phyloP scores from a whole-genome alignment of 192 early-diverging fungal genomes.

The Phlyctochytrium bullatum region DNA sequence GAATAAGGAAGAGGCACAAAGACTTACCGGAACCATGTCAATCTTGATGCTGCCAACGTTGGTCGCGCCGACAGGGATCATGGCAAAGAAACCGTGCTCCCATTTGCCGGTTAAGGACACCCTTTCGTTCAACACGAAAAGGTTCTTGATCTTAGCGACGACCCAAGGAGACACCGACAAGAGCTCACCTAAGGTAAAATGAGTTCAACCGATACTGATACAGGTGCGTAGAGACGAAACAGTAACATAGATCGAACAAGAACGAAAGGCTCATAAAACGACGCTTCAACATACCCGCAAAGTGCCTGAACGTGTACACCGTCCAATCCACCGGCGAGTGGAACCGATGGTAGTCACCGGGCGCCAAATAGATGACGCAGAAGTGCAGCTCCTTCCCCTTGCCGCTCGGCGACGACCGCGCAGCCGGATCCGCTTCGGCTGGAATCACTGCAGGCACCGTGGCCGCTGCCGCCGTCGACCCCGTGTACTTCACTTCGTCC shows the following conservation, averaged over 20 bases:
- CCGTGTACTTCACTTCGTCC: conserved; percentile 13
- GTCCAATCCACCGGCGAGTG: conserved; percentile 97
- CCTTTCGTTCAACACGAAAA: conserved; percentile 97
- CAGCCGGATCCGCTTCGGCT: not conserved
- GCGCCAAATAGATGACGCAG: conserved; percentile 92
- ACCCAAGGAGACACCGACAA: conserved; percentile 94
- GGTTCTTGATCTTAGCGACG: conserved; percentile 74
- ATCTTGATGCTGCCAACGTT: conserved; percentile 96
- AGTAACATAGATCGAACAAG: not conserved
- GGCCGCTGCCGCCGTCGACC: not conserved
- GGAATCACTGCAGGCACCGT: conserved; percentile 2
- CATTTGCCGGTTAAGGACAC: conserved; percentile 90
- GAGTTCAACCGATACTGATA: too few relatives aligned
- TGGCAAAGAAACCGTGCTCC: conserved; percentile 92
- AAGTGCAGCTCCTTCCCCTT: conserved; percentile 79
- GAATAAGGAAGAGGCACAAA: too few relatives aligned
- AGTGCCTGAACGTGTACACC: conserved; percentile 84
- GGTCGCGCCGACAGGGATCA: conserved; percentile 96
- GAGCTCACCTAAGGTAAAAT: conserved; percentile 73
- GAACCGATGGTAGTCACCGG: conserved; percentile 99
- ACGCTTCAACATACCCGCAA: conserved; percentile 62
- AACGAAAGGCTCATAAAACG: conserved; percentile 6
- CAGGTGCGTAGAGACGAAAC: too few relatives aligned
- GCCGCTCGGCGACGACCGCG: not conserved
- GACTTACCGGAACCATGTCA: conserved; percentile 81